Base-by-base conservation (phyloP, 805 yeast genomes). In the Sugiyamaella americana region DNA sequence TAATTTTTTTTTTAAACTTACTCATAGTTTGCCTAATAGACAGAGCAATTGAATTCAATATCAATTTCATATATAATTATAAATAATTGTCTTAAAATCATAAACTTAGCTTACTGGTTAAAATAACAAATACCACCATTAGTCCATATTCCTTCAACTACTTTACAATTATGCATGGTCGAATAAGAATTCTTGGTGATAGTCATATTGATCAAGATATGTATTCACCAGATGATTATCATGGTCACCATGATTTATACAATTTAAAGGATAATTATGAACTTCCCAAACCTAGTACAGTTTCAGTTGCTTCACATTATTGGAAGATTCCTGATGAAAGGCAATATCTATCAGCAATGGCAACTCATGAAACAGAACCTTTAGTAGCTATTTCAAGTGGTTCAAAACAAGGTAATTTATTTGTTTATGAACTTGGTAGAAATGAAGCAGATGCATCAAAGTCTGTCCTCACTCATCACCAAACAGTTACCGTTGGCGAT, bases 341-440 rank as follows among this genome's bases (percentile, higher is more conserved):
- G 10, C 52, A 57, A 37, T 64, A 62, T 43, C 53, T 69, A 29
- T 64, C 71, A 0, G 52, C 65, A 4, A 47, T 69, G 2, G 69
- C 68, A 1, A 52, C 62, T 11, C 69, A 67, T 42, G 61, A 59
- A 32, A 50, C 58, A 5, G 57, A 58, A n/a, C 71, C 74, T 1
- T 58, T 72, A 3, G 59, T 80, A 43, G 84, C 83, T 1, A 70
- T 79, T n/a, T 73, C 80, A 3, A 72, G 79, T 47, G 83, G 78
- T 3, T 68, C 71, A 42, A 40, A 53, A 5, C 64, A 61, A 10
- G 63, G 71, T 50, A 78, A 79, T 53, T 64, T 78, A 46, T 78
- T 71, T 50, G 68, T 78, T 29, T 79, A 78, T 56, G 80, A 75
- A 48, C 65, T 77, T 43, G 73, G 70, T 47, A 51, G 58, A 29